Evolutionary conservation across 2,329 filamentous ascomycete genomes (phyloP).

Genomic region (Sodiomyces alkalinus): DNA sequence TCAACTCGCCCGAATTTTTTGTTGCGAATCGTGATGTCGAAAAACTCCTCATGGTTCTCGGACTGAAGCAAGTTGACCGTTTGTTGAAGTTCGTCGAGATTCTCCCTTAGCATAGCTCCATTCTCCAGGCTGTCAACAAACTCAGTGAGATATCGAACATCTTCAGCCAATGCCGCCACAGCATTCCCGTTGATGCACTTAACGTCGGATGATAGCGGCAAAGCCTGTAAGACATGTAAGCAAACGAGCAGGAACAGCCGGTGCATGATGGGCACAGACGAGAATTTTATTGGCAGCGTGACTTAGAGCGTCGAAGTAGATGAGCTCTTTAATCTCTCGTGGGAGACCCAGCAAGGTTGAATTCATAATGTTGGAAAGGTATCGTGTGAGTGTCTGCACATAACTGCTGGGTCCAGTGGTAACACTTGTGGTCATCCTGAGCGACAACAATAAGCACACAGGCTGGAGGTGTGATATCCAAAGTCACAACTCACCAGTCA

Average conservation of each 20-base stretch:
- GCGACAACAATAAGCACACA: slow-evolving; percentile 1
- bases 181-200: slow-evolving; percentile 79
- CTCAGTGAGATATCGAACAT: slow-evolving; percentile 68
- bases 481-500: slow-evolving; percentile 48
- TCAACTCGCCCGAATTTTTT: slow-evolving; percentile 91
- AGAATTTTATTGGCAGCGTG: slow-evolving; percentile 81
- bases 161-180: slow-evolving; percentile 63
- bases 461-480: background rate
- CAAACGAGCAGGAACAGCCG: background rate
- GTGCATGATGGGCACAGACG: slow-evolving; percentile 24
- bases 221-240: slow-evolving; percentile 30
- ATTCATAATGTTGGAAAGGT: slow-evolving; percentile 92
- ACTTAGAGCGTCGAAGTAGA: slow-evolving; percentile 90
- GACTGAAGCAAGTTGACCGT: slow-evolving; percentile 77
- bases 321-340: slow-evolving; percentile 88
- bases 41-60: slow-evolving; percentile 93
- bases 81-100: slow-evolving; percentile 85
- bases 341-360: slow-evolving; percentile 87
- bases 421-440: slow-evolving; percentile 36
- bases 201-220: slow-evolving; percentile 66
- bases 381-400: slow-evolving; percentile 87
- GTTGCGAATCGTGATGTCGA: slow-evolving; percentile 77
- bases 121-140: slow-evolving; percentile 84
- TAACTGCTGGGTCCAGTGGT: slow-evolving; percentile 73
- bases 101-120: slow-evolving; percentile 69